Conservation (phyloP, 2,329 filamentous ascomycete species). For the Clonostachys rosea region DNA sequence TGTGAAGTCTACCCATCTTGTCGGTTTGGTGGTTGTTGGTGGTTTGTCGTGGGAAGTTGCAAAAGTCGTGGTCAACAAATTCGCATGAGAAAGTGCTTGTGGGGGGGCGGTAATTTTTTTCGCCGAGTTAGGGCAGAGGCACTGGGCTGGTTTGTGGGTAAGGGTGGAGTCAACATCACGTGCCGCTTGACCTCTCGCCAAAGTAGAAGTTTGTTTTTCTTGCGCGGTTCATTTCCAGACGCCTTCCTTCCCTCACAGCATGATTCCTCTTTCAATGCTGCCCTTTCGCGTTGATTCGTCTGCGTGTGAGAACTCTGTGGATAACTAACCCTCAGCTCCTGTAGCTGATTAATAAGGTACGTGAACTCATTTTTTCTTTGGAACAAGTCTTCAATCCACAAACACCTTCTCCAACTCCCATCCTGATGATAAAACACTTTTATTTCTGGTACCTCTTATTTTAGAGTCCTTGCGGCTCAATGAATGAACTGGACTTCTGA, state of each 20-base stretch:
- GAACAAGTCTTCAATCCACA: too few species aligned
- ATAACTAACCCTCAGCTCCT: not conserved
- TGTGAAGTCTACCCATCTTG: slow-evolving; percentile 97
- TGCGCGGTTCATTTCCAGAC: too few species aligned
- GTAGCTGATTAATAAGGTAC: not conserved
- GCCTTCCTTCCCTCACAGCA: too few species aligned
- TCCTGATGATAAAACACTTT: slow-evolving; percentile 69
- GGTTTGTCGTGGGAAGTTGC: slow-evolving; percentile 1
- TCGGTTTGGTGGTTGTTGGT: slow-evolving; percentile 21
- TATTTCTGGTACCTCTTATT: slow-evolving; percentile 99
- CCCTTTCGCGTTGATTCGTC: too few species aligned
- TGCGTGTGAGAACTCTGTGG: too few species aligned
- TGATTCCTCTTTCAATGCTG: too few species aligned
- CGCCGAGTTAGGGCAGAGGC: slow-evolving; percentile 40
- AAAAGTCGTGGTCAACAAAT: slow-evolving; percentile 2
- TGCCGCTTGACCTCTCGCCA: too few species aligned
- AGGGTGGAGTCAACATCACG: too few species aligned
- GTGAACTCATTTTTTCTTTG: too few species aligned
- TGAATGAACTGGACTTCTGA: slow-evolving; percentile 91
- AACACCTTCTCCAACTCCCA: not conserved
- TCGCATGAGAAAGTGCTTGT: slow-evolving; percentile 20
- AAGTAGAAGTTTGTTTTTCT: too few species aligned
- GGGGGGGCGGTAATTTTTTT: slow-evolving; percentile 34
- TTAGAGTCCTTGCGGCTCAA: slow-evolving; percentile 64
- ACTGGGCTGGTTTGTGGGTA: slow-evolving; percentile 1